phyloP scores from a whole-genome alignment of 192 early-diverging fungal genomes.

The Entomortierella parvispora region DNA sequence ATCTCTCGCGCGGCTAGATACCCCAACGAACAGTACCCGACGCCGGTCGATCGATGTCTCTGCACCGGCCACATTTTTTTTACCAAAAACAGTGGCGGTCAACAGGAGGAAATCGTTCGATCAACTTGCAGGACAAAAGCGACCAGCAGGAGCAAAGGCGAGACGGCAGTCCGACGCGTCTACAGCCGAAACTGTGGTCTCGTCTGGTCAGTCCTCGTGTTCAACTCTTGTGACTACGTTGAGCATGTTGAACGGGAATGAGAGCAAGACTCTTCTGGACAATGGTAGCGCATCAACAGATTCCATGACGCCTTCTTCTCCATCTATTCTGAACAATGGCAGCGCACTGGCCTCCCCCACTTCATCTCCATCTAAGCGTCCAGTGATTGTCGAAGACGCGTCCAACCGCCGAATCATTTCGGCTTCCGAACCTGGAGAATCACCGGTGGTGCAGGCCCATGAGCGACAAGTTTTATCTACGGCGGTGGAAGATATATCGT shows the following conservation, averaged over 20 bases:
- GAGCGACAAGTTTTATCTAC: not conserved
- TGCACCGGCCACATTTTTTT: not conserved
- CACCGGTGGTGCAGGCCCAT: slow-evolving; percentile 4
- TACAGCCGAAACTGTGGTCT: slow-evolving; percentile 24
- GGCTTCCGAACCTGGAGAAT: slow-evolving; percentile 19
- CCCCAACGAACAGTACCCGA: not conserved
- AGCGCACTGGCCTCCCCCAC: not conserved
- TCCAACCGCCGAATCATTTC: not conserved
- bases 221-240: slow-evolving; percentile 21
- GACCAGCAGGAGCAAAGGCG: not conserved
- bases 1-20: too few relatives aligned
- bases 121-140: not conserved
- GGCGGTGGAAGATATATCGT: not conserved
- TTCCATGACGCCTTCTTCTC: not conserved
- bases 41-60: slow-evolving; percentile 8
- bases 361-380: not conserved
- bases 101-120: slow-evolving; percentile 24
- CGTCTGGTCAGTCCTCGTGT: slow-evolving; percentile 33
- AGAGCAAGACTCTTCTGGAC: slow-evolving; percentile 3
- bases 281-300: not conserved
- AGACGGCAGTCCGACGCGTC: slow-evolving; percentile 42
- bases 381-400: not conserved
- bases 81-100: not conserved
- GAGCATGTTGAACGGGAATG: not conserved
- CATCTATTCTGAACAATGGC: not conserved